phyloP scores from a whole-genome alignment of 2,329 filamentous ascomycete genomes.

The Aspergillus ustus region DNA sequence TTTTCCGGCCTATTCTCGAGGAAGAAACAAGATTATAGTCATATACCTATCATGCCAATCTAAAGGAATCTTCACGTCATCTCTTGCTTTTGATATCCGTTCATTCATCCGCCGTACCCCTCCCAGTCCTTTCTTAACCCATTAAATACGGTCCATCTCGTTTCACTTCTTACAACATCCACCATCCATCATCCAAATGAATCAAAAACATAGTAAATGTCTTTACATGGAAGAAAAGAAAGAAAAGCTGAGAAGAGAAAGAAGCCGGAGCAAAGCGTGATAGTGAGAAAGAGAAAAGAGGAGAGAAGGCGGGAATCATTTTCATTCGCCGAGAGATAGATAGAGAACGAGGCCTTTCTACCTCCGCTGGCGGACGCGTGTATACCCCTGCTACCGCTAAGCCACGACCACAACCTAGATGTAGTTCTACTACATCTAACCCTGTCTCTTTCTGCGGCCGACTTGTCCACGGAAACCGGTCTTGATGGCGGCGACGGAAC shows the following conservation, averaged over 20 bases:
- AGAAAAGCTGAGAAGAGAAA: slow-evolving; percentile 3
- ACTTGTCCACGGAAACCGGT: slow-evolving; percentile 99
- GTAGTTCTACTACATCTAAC: slow-evolving; percentile 55
- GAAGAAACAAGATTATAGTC: slow-evolving; percentile 15
- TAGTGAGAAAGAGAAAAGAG: slow-evolving; percentile 3
- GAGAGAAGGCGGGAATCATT: slow-evolving; percentile 17
- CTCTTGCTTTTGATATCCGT: slow-evolving; percentile 14
- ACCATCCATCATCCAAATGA: slow-evolving; percentile 23
- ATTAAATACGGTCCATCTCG: slow-evolving; percentile 9
- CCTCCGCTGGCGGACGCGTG: slow-evolving; percentile 16
- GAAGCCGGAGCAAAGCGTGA: neutral
- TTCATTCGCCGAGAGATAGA: slow-evolving; percentile 22
- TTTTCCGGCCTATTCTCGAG: neutral
- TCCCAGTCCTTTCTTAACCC: neutral
- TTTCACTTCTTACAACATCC: neutral
- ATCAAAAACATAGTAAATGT: slow-evolving; percentile 18
- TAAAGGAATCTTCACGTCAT: slow-evolving; percentile 25
- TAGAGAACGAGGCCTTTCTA: slow-evolving; percentile 13
- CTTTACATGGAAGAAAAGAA: slow-evolving; percentile 26
- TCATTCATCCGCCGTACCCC: neutral
- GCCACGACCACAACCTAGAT: neutral
- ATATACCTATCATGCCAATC: slow-evolving; percentile 35
- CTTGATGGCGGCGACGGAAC: slow-evolving; percentile 97
- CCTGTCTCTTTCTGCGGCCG: slow-evolving; percentile 95
- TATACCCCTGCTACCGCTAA: neutral